phyloP scores from a whole-genome alignment of 2,329 filamentous ascomycete genomes.

The Fusarium longipes region DNA sequence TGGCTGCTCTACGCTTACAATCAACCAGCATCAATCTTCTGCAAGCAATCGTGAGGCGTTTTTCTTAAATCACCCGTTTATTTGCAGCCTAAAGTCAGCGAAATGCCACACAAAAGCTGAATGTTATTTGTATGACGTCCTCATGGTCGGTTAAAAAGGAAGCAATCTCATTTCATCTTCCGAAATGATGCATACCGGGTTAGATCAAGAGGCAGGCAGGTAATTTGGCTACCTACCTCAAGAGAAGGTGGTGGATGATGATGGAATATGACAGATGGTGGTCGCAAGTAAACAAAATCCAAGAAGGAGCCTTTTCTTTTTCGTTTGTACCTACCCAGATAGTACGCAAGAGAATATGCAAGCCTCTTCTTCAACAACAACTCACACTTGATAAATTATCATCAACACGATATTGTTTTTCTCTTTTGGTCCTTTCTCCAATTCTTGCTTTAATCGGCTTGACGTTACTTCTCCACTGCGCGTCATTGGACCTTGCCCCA shows the following conservation, averaged over 20 bases:
- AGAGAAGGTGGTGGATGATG: constrained; percentile 42
- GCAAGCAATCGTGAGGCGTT: not conserved
- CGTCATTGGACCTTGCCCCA: constrained; percentile 42
- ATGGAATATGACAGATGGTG: constrained; percentile 10
- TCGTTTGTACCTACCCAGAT: not conserved
- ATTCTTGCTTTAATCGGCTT: constrained; percentile 7
- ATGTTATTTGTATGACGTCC: constrained; percentile 1
- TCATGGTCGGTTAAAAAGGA: constrained; percentile 9
- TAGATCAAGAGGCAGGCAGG: constrained; percentile 12
- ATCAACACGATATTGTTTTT: not conserved
- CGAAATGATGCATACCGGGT: constrained; percentile 10
- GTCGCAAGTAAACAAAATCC: not conserved
- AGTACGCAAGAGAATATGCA: not conserved
- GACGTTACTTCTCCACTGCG: constrained; percentile 18
- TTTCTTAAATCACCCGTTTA: not conserved
- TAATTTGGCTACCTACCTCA: constrained; percentile 41
- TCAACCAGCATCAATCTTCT: not conserved
- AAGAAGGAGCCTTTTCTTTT: not conserved
- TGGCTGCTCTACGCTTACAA: not conserved
- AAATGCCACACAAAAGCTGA: not conserved
- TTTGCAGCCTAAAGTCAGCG: constrained; percentile 16
- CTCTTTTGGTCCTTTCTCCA: constrained; percentile 1
- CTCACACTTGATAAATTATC: not conserved
- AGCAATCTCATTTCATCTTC: constrained; percentile 9
- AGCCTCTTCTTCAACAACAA: not conserved